Percentiles rank a stretch among this genome's conserved stretches.
These are phyloP conservation scores for Hymenoscyphus occultus DNA, from an alignment of 2,329 filamentous ascomycete genomes.

Conservation along the genomic window DNA sequence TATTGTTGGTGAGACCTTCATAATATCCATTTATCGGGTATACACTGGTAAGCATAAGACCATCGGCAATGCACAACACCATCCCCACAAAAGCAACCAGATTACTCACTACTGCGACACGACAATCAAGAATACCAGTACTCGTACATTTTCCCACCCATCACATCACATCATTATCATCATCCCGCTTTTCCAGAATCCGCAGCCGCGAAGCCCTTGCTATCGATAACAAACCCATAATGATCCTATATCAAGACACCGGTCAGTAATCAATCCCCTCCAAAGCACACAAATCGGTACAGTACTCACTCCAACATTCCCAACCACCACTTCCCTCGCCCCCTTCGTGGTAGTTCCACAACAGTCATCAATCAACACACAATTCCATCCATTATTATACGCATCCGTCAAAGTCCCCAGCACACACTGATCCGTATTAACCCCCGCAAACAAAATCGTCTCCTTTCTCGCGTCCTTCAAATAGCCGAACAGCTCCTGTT, in stretches of 20 bases:
- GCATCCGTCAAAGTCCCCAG: conserved; percentile 54
- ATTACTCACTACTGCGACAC: conserved; percentile 4
- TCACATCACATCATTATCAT: background rate
- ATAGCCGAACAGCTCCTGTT: conserved; percentile 43
- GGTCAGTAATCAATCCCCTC: conserved; percentile 8
- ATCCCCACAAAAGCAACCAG: background rate
- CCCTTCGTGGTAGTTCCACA: conserved; percentile 48
- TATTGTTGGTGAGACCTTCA: background rate
- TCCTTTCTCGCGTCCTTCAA: conserved; percentile 41
- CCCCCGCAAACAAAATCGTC: conserved; percentile 55
- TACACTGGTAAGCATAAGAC: background rate
- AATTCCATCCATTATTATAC: conserved; percentile 54
- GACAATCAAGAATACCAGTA: conserved; percentile 3
- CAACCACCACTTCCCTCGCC: conserved; percentile 38
- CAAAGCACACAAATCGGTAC: background rate
- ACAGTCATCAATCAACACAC: conserved; percentile 53
- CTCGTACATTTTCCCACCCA: background rate
- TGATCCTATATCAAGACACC: conserved; percentile 13
- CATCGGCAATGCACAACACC: background rate
- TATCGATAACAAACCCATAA: conserved; percentile 29
- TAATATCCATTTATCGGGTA: background rate
- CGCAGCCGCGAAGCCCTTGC: conserved; percentile 7
- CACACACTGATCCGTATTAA: conserved; percentile 62
- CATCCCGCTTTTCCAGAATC: conserved; percentile 1
- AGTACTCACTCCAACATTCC: conserved; percentile 40